Evolutionary conservation across 345 rosid genomes (phyloP).

Genomic region (Aethionema arabicum): DNA sequence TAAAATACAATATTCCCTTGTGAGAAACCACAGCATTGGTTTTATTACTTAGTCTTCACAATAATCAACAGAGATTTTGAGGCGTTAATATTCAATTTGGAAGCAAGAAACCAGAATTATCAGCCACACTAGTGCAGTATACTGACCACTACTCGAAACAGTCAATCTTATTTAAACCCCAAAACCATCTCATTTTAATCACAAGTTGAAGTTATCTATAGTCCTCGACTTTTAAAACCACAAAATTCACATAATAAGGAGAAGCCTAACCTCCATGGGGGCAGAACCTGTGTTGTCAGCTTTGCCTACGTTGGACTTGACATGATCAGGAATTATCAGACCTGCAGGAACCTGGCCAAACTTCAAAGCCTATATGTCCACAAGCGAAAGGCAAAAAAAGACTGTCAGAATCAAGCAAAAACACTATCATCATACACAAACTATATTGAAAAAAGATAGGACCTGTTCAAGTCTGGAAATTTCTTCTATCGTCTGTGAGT

Average conservation of each 20-base stretch:
- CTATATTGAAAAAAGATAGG: constrained; percentile 4
- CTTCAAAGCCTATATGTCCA: constrained; percentile 68
- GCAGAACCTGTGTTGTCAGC: constrained; percentile 47
- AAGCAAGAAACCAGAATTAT: background rate
- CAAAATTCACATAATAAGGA: constrained; percentile 3
- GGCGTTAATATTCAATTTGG: background rate
- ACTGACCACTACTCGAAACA: background rate
- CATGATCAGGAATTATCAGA: constrained; percentile 52
- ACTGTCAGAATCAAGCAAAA: constrained; percentile 31
- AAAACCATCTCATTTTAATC: background rate
- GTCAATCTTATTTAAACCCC: background rate
- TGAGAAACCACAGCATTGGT: background rate
- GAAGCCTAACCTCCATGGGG: constrained; percentile 54
- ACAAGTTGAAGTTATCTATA: background rate
- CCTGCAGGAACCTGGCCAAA: constrained; percentile 95
- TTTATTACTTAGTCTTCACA: constrained; percentile 4
- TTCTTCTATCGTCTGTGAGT: constrained; percentile 98
- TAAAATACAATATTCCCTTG: background rate
- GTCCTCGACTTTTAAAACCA: background rate
- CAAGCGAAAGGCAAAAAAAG: constrained; percentile 23
- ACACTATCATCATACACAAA: constrained; percentile 9
- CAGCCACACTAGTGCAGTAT: constrained; percentile 9
- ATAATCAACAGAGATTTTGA: background rate
- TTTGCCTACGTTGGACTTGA: constrained; percentile 25
- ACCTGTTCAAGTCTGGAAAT: constrained; percentile 98